phyloP scores from a whole-genome alignment of 2,329 filamentous ascomycete genomes.

The Ophiocordyceps robertsii region DNA sequence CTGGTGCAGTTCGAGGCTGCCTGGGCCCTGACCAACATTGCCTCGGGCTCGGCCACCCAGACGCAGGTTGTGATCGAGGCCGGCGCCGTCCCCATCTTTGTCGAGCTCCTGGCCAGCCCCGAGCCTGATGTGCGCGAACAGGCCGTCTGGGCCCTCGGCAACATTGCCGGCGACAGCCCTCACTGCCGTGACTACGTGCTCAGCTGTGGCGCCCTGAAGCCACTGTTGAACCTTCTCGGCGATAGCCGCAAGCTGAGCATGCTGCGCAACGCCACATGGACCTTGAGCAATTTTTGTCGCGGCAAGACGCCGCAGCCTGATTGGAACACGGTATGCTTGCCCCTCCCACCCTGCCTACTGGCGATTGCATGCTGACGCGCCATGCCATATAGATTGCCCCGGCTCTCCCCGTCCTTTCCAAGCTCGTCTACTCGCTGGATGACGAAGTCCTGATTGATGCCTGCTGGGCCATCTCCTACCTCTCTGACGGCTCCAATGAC shows the following conservation, averaged over 20 bases:
- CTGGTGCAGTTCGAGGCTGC: slow-evolving; percentile 98
- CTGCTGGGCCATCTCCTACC: slow-evolving; percentile 98
- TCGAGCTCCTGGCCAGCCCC: slow-evolving; percentile 86
- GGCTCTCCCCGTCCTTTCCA: slow-evolving; percentile 85
- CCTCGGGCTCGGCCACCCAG: slow-evolving; percentile 90
- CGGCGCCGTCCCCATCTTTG: slow-evolving; percentile 95
- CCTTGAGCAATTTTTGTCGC: slow-evolving; percentile 98
- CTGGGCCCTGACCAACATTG: slow-evolving; percentile 98
- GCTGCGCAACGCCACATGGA: slow-evolving; percentile 98
- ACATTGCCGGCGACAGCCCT: slow-evolving; percentile 97
- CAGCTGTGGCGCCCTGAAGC: slow-evolving; percentile 78
- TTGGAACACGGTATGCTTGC: slow-evolving; percentile 69
- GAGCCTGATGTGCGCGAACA: slow-evolving; percentile 97
- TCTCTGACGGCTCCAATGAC: slow-evolving; percentile 95
- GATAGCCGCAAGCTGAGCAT: slow-evolving; percentile 99
- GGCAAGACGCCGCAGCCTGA: slow-evolving; percentile 98
- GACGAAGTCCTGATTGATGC: slow-evolving; percentile 98
- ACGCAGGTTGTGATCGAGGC: slow-evolving; percentile 98
- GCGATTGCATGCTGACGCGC: slow-evolving; percentile 4
- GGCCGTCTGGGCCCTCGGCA: slow-evolving; percentile 95
- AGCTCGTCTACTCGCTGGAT: slow-evolving; percentile 96
- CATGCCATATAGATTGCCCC: slow-evolving; percentile 60
- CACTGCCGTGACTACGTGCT: slow-evolving; percentile 95
- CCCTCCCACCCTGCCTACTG: neutral
- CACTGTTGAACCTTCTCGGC: slow-evolving; percentile 76